phyloP scores from a whole-genome alignment of 2,329 filamentous ascomycete species.

The Dactylonectria macrodidyma region DNA sequence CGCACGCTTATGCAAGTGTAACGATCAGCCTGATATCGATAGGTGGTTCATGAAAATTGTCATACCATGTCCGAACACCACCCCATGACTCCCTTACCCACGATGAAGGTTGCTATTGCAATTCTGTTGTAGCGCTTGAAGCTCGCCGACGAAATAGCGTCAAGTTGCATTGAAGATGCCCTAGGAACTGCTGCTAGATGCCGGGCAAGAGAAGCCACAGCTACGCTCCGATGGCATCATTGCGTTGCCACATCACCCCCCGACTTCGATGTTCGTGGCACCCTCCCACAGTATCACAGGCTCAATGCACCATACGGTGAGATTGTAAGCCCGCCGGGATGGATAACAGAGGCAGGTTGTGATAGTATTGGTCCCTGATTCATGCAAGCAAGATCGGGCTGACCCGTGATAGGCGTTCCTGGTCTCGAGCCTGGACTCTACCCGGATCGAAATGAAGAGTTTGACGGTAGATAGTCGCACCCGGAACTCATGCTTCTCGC shows the following conservation, averaged over 20 bases:
- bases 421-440: constrained; percentile 22
- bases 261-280: not conserved
- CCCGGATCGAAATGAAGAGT: constrained; percentile 36
- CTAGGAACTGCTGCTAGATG: not conserved
- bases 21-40: constrained; percentile 3
- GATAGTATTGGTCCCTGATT: not conserved
- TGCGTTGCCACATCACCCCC: not conserved
- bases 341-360: not conserved
- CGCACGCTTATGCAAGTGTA: constrained; percentile 8
- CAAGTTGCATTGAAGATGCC: not conserved
- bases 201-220: not conserved
- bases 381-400: constrained; percentile 5
- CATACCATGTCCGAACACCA: constrained; percentile 28
- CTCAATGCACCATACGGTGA: constrained; percentile 7
- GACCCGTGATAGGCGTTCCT: constrained; percentile 10
- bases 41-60: not conserved
- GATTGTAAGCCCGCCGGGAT: not conserved
- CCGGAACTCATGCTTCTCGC: constrained; percentile 1
- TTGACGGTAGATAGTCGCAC: constrained; percentile 35
- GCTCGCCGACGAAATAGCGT: not conserved
- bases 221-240: too few relatives aligned
- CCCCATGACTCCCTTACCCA: constrained; percentile 31
- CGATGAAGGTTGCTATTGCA: constrained; percentile 13
- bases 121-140: not conserved
- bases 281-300: not conserved